These are phyloP conservation scores for Apophysomyces elegans DNA, from an alignment of 371 early-diverging fungal genomes.

Conservation along the genomic window DNA sequence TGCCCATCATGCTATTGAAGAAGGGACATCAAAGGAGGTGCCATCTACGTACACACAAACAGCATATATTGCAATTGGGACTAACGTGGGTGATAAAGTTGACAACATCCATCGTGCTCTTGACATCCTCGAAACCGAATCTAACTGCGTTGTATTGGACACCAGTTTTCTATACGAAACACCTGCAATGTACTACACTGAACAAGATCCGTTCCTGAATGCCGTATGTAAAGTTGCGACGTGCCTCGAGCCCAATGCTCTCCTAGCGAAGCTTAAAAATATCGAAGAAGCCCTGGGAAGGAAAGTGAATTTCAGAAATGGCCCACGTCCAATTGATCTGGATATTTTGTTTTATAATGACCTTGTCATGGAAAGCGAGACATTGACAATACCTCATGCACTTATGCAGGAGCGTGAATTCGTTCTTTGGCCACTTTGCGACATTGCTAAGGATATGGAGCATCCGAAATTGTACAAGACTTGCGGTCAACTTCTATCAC, in stretches of 20 bases:
- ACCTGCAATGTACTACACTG: slow-evolving; percentile 92
- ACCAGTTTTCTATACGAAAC: slow-evolving; percentile 97
- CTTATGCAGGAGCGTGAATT: slow-evolving; percentile 92
- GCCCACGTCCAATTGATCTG: slow-evolving; percentile 93
- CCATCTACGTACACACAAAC: slow-evolving; percentile 46
- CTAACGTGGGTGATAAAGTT: slow-evolving; percentile 88
- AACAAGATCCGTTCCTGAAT: slow-evolving; percentile 94
- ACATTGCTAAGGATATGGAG: slow-evolving; percentile 88
- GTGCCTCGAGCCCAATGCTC: slow-evolving; percentile 69
- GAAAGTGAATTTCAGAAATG: slow-evolving; percentile 72
- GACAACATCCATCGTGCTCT: slow-evolving; percentile 82
- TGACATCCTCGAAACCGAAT: slow-evolving; percentile 54
- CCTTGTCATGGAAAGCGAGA: slow-evolving; percentile 69
- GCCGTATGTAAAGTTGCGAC: slow-evolving; percentile 87
- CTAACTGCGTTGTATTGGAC: slow-evolving; percentile 71
- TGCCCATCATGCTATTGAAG: slow-evolving; percentile 33
- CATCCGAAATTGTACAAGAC: slow-evolving; percentile 89
- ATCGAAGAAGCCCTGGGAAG: slow-evolving; percentile 88
- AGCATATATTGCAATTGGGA: slow-evolving; percentile 87
- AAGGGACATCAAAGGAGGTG: slow-evolving; percentile 25
- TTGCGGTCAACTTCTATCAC: slow-evolving; percentile 75
- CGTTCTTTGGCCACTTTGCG: slow-evolving; percentile 92
- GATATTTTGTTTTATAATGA: slow-evolving; percentile 94
- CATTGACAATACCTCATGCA: slow-evolving; percentile 88
- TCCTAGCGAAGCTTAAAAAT: slow-evolving; percentile 82